Conservation (phyloP, 495 filamentous ascomycete species). For the Penicillium maclennaniae region DNA sequence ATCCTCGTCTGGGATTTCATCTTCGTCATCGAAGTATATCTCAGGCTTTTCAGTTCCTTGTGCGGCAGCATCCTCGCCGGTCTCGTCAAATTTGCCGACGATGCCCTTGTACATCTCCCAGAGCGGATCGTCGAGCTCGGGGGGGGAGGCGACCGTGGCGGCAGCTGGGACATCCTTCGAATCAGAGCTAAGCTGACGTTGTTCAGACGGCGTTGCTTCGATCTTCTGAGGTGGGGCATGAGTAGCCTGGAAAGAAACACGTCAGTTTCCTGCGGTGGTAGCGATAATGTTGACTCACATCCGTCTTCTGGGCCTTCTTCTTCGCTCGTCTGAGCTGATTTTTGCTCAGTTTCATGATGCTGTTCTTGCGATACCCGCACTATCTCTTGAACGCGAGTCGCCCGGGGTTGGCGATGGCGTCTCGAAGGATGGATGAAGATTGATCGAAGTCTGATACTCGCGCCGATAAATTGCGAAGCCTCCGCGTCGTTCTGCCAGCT, state of each 20-base stretch:
- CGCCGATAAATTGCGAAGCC: not conserved
- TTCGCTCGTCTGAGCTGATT: slow-evolving; percentile 82
- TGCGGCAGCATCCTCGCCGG: slow-evolving; percentile 52
- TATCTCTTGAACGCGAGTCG: not conserved
- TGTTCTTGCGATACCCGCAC: not conserved
- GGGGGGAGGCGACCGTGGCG: slow-evolving; percentile 29
- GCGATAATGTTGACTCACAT: slow-evolving; percentile 20
- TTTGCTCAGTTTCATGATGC: slow-evolving; percentile 63
- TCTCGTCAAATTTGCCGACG: slow-evolving; percentile 67
- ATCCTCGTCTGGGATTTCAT: slow-evolving; percentile 87
- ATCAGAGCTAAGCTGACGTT: slow-evolving; percentile 5
- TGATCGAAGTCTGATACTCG: not conserved
- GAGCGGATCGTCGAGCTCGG: slow-evolving; percentile 68
- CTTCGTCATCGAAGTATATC: slow-evolving; percentile 79
- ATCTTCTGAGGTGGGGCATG: slow-evolving; percentile 2
- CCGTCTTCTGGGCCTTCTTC: slow-evolving; percentile 75
- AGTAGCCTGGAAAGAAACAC: slow-evolving; percentile 5
- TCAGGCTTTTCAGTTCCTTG: slow-evolving; percentile 81
- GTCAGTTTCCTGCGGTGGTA: slow-evolving; percentile 10
- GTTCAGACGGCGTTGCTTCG: not conserved
- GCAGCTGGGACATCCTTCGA: slow-evolving; percentile 31
- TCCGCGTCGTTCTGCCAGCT: not conserved
- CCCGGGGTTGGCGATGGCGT: not conserved
- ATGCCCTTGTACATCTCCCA: slow-evolving; percentile 80
- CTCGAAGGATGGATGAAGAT: not conserved